Percentiles rank a stretch among this genome's conserved stretches.
phyloP scores from a whole-genome alignment of 108 stramenopile species.

The Cyclotella cryptica region DNA sequence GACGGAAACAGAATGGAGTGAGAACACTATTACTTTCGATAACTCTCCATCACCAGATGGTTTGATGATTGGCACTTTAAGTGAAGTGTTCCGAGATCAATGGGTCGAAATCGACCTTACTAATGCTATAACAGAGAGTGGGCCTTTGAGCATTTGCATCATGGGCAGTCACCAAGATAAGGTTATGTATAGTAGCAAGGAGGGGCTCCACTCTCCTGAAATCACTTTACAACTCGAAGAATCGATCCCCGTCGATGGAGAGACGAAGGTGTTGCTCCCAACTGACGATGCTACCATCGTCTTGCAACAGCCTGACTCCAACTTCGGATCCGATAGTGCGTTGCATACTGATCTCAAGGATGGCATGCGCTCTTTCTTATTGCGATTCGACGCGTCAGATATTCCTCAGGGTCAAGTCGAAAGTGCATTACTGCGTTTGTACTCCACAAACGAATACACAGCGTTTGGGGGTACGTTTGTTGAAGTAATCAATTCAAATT shows the following conservation, averaged over 20 bases:
- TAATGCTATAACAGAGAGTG: conserved; percentile 40
- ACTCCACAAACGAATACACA: conserved; percentile 32
- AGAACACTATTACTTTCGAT: conserved; percentile 25
- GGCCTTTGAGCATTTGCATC: conserved; percentile 48
- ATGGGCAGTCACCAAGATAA: conserved; percentile 37
- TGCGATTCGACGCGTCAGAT: conserved; percentile 48
- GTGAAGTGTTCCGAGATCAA: conserved; percentile 20
- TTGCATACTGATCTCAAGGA: conserved; percentile 34
- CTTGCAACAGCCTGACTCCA: conserved; percentile 30
- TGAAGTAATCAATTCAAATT: conserved; percentile 31
- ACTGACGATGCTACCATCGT: conserved; percentile 49
- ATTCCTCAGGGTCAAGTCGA: conserved; percentile 46
- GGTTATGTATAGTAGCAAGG: conserved; percentile 51
- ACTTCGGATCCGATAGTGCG: conserved; percentile 35
- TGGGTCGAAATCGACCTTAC: conserved; percentile 49
- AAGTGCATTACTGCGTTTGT: conserved; percentile 38
- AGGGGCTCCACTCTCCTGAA: conserved; percentile 47
- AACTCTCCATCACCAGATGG: conserved; percentile 42
- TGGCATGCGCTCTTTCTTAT: conserved; percentile 44
- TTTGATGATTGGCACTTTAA: conserved; percentile 21
- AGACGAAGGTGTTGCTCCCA: conserved; percentile 32
- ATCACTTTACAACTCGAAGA: conserved; percentile 42
- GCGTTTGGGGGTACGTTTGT: conserved; percentile 53
- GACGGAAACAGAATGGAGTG: conserved; percentile 38
- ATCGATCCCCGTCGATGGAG: conserved; percentile 20